Evolutionary conservation across 176 grass and related monocot genomes (phyloP).

Genomic region (Sorghum bicolor): Sorghum_bicolor_NCBIv3 NC_012876.2:64110501-64111000

Average conservation of each 20-base stretch:
- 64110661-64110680: slow-evolving; percentile 42
- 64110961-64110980: background rate
- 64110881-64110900: background rate
- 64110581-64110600: slow-evolving; percentile 30
- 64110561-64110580: slow-evolving; percentile 57
- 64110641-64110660: slow-evolving; percentile 46
- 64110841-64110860: slow-evolving; percentile 9
- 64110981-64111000: background rate
- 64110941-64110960: slow-evolving; percentile 4
- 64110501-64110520: slow-evolving; percentile 77
- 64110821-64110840: slow-evolving; percentile 56
- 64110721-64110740: slow-evolving; percentile 39
- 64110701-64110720: slow-evolving; percentile 68
- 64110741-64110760: slow-evolving; percentile 90
- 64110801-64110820: slow-evolving; percentile 46
- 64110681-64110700: slow-evolving; percentile 71
- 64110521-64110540: slow-evolving; percentile 74
- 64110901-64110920: background rate
- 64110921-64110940: slow-evolving; percentile 15
- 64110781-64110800: slow-evolving; percentile 72
- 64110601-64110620: slow-evolving; percentile 44
- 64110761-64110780: slow-evolving; percentile 89
- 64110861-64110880: slow-evolving; percentile 7
- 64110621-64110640: slow-evolving; percentile 25
- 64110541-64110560: slow-evolving; percentile 51